Percentiles rank a stretch among this genome's conserved stretches.
phyloP scores from a whole-genome alignment of 2,329 filamentous ascomycete genomes.

The Colletotrichum sp. region DNA sequence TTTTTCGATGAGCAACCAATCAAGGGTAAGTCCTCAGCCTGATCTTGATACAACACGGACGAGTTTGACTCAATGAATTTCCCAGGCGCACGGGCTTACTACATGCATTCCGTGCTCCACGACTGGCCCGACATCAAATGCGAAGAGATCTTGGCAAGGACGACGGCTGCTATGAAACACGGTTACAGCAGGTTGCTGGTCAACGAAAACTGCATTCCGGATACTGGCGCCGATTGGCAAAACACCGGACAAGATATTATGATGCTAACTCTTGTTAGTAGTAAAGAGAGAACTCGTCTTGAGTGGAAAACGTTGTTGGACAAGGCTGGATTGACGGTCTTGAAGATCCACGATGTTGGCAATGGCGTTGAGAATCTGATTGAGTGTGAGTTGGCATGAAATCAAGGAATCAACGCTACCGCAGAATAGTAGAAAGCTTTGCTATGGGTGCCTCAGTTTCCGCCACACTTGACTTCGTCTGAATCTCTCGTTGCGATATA shows the following conservation, averaged over 20 bases:
- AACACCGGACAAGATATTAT: slow-evolving; percentile 40
- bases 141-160: slow-evolving; percentile 32
- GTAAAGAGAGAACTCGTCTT: slow-evolving; percentile 37
- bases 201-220: slow-evolving; percentile 35
- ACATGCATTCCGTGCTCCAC: slow-evolving; percentile 27
- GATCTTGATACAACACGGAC: too few species aligned
- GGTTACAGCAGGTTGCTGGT: slow-evolving; percentile 37
- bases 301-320: slow-evolving; percentile 35
- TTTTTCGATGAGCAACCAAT: slow-evolving; percentile 51
- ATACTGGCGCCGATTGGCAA: slow-evolving; percentile 37
- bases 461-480: too few species aligned
- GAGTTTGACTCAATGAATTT: too few species aligned
- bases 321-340: slow-evolving; percentile 36
- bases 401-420: too few species aligned
- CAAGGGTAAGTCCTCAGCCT: slow-evolving; percentile 24
- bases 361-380: slow-evolving; percentile 43
- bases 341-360: slow-evolving; percentile 33
- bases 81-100: slow-evolving; percentile 28
- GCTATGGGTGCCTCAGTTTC: too few species aligned
- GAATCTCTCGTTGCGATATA: too few species aligned
- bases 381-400: slow-evolving; percentile 33
- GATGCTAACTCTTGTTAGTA: slow-evolving; percentile 36
- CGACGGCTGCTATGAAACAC: slow-evolving; percentile 35
- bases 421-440: too few species aligned
- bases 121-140: slow-evolving; percentile 35